Conservation (phyloP, 441 rosid genomes). For the Capsella rubella region DNA sequence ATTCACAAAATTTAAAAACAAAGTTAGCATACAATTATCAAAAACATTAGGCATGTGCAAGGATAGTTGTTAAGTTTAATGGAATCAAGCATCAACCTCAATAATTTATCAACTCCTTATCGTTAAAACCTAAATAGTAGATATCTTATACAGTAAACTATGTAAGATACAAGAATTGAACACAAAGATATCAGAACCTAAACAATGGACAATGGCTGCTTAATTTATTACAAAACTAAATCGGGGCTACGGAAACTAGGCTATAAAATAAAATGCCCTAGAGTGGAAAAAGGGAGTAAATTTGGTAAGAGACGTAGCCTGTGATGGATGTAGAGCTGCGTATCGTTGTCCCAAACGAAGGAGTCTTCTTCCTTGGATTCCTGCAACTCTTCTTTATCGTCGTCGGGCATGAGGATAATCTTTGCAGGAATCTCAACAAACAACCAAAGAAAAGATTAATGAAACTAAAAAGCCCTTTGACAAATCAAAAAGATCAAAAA, state of each 20-base stretch:
- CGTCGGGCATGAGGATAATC: slow-evolving; percentile 40
- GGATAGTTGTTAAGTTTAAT: neutral
- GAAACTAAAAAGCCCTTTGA: neutral
- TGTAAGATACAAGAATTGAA: slow-evolving; percentile 2
- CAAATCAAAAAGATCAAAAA: neutral
- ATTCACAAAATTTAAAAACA: slow-evolving; percentile 4
- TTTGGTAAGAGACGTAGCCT: slow-evolving; percentile 49
- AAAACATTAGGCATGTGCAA: neutral
- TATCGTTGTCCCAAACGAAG: slow-evolving; percentile 74
- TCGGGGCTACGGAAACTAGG: neutral
- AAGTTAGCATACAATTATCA: slow-evolving; percentile 14
- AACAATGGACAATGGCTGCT: neutral
- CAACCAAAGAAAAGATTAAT: slow-evolving; percentile 12
- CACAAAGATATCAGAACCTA: neutral
- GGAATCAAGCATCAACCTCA: neutral
- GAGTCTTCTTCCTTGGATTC: slow-evolving; percentile 46
- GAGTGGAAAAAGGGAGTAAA: neutral
- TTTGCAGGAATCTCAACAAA: slow-evolving; percentile 15
- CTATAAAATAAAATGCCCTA: too few species aligned
- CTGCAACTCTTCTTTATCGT: slow-evolving; percentile 46
- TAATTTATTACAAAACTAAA: neutral
- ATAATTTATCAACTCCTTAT: neutral
- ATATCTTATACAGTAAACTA: neutral
- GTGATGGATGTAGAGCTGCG: slow-evolving; percentile 76
- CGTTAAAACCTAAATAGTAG: neutral